Evolutionary conservation across 2,329 filamentous ascomycete species (phyloP).

Genomic region (Parafenestella ontariensis): DNA sequence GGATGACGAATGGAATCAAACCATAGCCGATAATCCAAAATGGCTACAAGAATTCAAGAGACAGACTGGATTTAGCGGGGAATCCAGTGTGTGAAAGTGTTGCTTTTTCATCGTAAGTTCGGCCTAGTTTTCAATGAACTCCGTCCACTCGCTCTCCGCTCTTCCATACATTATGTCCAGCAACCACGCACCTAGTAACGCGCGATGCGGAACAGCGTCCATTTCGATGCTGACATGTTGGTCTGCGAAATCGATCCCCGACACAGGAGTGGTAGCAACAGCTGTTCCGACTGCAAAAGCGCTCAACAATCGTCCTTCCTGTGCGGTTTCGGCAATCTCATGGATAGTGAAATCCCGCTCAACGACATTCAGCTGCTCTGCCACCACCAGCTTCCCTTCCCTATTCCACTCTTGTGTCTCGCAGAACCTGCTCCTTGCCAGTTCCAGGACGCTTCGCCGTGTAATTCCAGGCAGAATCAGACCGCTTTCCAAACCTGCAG

Average conservation of each 20-base stretch:
- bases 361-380: background rate
- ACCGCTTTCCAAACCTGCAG: background rate
- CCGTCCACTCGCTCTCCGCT: background rate
- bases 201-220: conserved; percentile 1
- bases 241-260: background rate
- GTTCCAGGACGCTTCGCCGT: background rate
- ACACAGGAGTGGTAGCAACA: background rate
- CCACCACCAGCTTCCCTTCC: background rate
- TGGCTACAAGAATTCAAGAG: conserved; percentile 1
- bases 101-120: background rate
- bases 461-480: background rate
- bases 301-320: background rate
- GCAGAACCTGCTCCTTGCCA: background rate
- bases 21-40: conserved; percentile 8
- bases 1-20: conserved; percentile 55
- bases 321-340: conserved; percentile 5
- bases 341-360: background rate
- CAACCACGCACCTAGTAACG: conserved; percentile 2
- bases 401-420: background rate
- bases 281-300: background rate
- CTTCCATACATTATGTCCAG: conserved; percentile 6
- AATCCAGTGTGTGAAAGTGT: background rate
- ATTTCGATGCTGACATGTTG: background rate
- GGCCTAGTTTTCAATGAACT: background rate
- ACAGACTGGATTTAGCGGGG: background rate